Evolutionary conservation across 352 stramenopile species (phyloP), one percentile per base, ranked within the genome.

Genomic region (Pythium coloratum): DNA sequence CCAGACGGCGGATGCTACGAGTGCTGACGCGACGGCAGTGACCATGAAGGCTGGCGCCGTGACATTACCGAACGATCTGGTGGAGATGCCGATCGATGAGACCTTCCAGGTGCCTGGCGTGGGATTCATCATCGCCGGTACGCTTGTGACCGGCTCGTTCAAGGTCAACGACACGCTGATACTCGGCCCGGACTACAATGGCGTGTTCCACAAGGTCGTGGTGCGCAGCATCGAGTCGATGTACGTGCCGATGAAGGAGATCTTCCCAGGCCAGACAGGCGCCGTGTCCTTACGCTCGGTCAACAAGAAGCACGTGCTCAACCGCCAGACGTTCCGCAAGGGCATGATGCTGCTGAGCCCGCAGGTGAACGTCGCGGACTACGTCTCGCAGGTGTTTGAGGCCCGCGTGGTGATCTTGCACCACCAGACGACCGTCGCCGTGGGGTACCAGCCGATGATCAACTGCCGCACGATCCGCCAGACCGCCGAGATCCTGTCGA

Each of bases 401-500:
- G 95, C 95, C 26, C 88, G 94, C 32, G 91, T 98, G 18, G 87
- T 98, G 40, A 97, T 98, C 65, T 69, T 98, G 34, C 94, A 98
- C 81, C 95, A 98, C 80, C 91, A 97, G 59, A 98, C 95, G n/a
- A 98, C 95, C 0, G 91, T 98, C 50, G 86, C 84, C 3, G 72
- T 88, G 7, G 94, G 94, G n/a, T 98, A 98, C 71, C 91, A 98
- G 69, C 94, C 95, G 0, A 97, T 98, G 79, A 89, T 98, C 62
- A 97, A 98, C 75, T 96, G 89, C 65, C 87, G 93, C 28, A 96
- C 92, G 28, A 91, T 98, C 61, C 80, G 92, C 34, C 94, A 98
- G 70, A 96, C 90, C 0, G 92, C 91, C 0, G 84, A 91, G 70
- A 97, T 98, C 61, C 67, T 97, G 44, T 90, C 81, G 20, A 97